phyloP scores from a whole-genome alignment of 768 basidiomycete genomes.

The Bullera alba region DNA sequence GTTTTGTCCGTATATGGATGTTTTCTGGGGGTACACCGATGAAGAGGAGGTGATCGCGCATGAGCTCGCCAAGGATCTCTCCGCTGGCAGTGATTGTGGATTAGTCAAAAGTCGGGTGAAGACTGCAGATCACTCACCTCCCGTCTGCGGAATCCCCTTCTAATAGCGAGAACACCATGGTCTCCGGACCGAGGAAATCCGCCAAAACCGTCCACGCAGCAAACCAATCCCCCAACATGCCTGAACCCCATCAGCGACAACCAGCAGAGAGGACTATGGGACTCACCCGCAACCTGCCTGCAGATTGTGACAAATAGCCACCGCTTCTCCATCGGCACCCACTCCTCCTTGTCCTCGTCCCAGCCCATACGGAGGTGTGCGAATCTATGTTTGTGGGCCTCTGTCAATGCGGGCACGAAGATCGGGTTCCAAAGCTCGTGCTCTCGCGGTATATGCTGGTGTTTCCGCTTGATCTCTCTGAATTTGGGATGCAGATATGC shows the following conservation, averaged over 20 bases:
- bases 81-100: constrained; percentile 17
- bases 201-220: constrained; percentile 38
- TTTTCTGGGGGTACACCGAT: constrained; percentile 37
- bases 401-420: constrained; percentile 29
- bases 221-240: constrained; percentile 40
- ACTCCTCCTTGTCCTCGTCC: constrained; percentile 19
- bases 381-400: constrained; percentile 23
- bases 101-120: neutral
- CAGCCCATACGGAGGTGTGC: constrained; percentile 24
- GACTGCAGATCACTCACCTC: constrained; percentile 16
- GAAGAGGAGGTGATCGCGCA: constrained; percentile 32
- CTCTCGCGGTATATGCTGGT: constrained; percentile 21
- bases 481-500: constrained; percentile 20
- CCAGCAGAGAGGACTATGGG: neutral
- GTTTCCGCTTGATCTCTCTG: constrained; percentile 20
- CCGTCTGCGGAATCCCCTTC: constrained; percentile 39
- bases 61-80: constrained; percentile 26
- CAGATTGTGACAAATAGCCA: constrained; percentile 33
- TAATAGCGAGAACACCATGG: constrained; percentile 25
- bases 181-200: constrained; percentile 35
- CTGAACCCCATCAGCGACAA: constrained; percentile 4
- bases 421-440: constrained; percentile 32
- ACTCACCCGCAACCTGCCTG: constrained; percentile 39
- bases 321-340: constrained; percentile 20
- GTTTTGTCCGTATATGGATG: constrained; percentile 34